phyloP scores from a whole-genome alignment of 192 early-diverging fungal genomes.

The Entomortierella beljakovae region DNA sequence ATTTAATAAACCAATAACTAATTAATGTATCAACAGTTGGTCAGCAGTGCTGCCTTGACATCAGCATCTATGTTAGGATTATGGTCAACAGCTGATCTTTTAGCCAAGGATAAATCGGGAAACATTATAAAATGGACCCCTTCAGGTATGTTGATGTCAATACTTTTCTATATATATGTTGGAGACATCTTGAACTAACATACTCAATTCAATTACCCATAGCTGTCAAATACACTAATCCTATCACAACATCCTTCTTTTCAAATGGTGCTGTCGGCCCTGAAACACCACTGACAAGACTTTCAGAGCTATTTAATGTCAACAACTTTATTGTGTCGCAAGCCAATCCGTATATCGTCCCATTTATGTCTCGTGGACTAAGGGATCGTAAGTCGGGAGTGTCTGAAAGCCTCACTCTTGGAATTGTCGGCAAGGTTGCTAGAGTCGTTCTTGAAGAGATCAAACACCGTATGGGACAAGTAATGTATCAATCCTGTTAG shows the following conservation, averaged over 20 bases:
- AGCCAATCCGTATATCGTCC: constrained; percentile 76
- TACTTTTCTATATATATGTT: background rate
- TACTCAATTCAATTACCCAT: background rate
- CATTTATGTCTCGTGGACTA: constrained; percentile 69
- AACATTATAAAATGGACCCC: constrained; percentile 75
- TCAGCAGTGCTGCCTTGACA: constrained; percentile 81
- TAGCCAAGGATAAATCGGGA: constrained; percentile 79
- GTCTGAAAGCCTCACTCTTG: constrained; percentile 33
- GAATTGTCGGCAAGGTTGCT: constrained; percentile 54
- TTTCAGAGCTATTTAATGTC: constrained; percentile 85
- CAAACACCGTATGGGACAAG: constrained; percentile 71
- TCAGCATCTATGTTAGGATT: constrained; percentile 79
- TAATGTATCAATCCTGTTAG: constrained; percentile 20
- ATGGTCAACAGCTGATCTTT: constrained; percentile 72
- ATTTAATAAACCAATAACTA: background rate
- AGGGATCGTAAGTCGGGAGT: constrained; percentile 43
- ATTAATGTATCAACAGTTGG: constrained; percentile 58
- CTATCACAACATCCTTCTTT: constrained; percentile 41
- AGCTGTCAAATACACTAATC: constrained; percentile 41
- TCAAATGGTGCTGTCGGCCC: constrained; percentile 52
- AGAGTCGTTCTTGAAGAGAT: constrained; percentile 69
- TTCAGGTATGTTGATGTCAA: constrained; percentile 45
- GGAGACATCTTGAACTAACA: background rate
- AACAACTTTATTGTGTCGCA: constrained; percentile 89
- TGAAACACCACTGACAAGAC: constrained; percentile 71